phyloP scores from a whole-genome alignment of 768 basidiomycete species.

The Filobasidium floriforme region DNA sequence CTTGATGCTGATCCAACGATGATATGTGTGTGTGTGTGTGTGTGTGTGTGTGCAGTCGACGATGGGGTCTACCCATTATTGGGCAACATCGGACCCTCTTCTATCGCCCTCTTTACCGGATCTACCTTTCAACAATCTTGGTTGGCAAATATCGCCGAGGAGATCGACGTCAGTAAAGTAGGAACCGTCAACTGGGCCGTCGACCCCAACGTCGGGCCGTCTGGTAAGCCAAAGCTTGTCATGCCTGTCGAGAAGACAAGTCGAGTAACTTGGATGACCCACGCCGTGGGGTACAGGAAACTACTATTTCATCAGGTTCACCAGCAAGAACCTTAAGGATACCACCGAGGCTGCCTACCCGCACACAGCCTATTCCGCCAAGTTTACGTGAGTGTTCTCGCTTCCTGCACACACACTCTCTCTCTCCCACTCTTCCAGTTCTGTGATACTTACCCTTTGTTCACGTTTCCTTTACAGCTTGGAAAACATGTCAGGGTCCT shows the following conservation, averaged over 20 bases:
- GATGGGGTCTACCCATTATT: conserved; percentile 39
- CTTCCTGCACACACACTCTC: neutral
- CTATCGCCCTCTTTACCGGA: conserved; percentile 43
- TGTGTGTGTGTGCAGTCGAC: conserved; percentile 22
- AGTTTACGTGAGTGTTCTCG: conserved; percentile 55
- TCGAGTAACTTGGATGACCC: neutral
- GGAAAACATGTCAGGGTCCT: conserved; percentile 62
- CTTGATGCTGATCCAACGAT: neutral
- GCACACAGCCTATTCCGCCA: conserved; percentile 67
- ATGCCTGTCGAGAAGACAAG: neutral
- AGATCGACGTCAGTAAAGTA: conserved; percentile 40
- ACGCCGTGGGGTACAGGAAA: conserved; percentile 24
- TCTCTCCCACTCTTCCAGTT: neutral
- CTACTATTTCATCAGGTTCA: conserved; percentile 63
- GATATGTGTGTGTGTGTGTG: neutral
- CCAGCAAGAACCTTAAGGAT: conserved; percentile 56
- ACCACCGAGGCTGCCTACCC: conserved; percentile 53
- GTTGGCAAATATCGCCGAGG: conserved; percentile 41
- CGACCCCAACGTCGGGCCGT: conserved; percentile 37
- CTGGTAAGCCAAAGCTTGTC: conserved; percentile 24
- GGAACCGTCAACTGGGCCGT: conserved; percentile 33
- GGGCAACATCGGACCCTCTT: conserved; percentile 33
- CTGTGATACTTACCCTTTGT: conserved; percentile 2
- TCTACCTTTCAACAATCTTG: conserved; percentile 35
- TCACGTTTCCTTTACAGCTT: conserved; percentile 48